Evolutionary conservation across 805 yeast genomes (phyloP).

Genomic region (Millerago galiae): DNA sequence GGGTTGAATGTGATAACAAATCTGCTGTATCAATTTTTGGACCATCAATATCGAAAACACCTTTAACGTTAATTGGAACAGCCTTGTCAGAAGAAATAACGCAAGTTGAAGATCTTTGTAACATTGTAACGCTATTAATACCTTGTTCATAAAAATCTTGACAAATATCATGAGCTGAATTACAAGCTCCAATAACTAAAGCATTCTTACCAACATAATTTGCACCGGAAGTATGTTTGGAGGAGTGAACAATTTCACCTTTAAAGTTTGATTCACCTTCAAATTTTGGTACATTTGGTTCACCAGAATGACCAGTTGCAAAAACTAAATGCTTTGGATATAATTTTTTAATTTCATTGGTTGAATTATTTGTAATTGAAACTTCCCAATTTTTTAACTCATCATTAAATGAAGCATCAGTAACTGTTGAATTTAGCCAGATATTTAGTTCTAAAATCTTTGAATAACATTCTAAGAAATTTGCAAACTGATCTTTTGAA

Average conservation of each 20-base stretch:
- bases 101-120: constrained; percentile 41
- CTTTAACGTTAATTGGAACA: constrained; percentile 25
- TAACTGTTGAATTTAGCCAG: constrained; percentile 29
- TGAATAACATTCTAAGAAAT: constrained; percentile 37
- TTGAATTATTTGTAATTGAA: constrained; percentile 23
- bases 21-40: constrained; percentile 35
- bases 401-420: constrained; percentile 28
- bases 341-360: constrained; percentile 21
- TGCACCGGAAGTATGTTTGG: constrained; percentile 35
- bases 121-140: constrained; percentile 32
- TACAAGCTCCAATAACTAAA: constrained; percentile 39
- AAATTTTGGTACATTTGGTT: constrained; percentile 37
- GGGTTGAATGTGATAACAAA: constrained; percentile 29
- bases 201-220: constrained; percentile 36
- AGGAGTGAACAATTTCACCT: constrained; percentile 36
- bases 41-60: constrained; percentile 32
- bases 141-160: constrained; percentile 41
- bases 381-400: constrained; percentile 28
- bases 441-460: constrained; percentile 34
- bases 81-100: constrained; percentile 33
- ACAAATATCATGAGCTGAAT: constrained; percentile 40
- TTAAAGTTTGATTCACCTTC: constrained; percentile 31
- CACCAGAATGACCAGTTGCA: constrained; percentile 42
- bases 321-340: constrained; percentile 34
- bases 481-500: constrained; percentile 39